Evolutionary conservation across 768 basidiomycete species (phyloP).

Genomic region (Auriscalpium microsporum): DNA sequence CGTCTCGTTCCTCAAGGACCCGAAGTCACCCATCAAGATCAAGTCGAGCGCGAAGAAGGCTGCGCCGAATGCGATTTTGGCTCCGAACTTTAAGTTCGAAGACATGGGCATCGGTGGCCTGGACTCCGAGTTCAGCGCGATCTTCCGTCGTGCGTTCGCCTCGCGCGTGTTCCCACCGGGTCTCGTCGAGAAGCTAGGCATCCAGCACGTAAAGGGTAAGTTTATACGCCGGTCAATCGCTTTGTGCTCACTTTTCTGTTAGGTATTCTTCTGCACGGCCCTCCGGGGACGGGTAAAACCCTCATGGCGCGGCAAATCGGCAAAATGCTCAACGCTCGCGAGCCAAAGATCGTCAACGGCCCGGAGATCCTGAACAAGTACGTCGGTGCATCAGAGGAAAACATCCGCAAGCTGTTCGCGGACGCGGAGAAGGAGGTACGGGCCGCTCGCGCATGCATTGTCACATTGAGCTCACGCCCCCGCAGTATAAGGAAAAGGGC

Average conservation of each 20-base stretch:
- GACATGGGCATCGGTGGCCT: slow-evolving; percentile 99
- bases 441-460: slow-evolving; percentile 12
- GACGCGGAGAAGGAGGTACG: slow-evolving; percentile 96
- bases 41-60: slow-evolving; percentile 91
- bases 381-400: slow-evolving; percentile 96
- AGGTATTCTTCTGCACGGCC: slow-evolving; percentile 93
- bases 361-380: slow-evolving; percentile 97
- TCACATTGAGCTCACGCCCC: slow-evolving; percentile 4
- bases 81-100: slow-evolving; percentile 98
- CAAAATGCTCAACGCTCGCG: slow-evolving; percentile 96
- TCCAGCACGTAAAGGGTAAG: slow-evolving; percentile 94
- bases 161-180: slow-evolving; percentile 97
- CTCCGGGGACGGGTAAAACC: slow-evolving; percentile 98
- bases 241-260: background rate
- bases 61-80: slow-evolving; percentile 88
- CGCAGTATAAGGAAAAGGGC: slow-evolving; percentile 90
- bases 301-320: slow-evolving; percentile 97
- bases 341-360: slow-evolving; percentile 97
- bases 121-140: slow-evolving; percentile 89
- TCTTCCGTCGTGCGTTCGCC: slow-evolving; percentile 97
- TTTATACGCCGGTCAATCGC: background rate
- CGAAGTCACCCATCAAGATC: slow-evolving; percentile 74
- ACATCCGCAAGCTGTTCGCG: slow-evolving; percentile 93
- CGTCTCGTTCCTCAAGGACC: slow-evolving; percentile 79
- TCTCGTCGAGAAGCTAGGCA: slow-evolving; percentile 94